phyloP scores from a whole-genome alignment of 169 alveolate genomes.

The Plasmodium gaboni region DNA sequence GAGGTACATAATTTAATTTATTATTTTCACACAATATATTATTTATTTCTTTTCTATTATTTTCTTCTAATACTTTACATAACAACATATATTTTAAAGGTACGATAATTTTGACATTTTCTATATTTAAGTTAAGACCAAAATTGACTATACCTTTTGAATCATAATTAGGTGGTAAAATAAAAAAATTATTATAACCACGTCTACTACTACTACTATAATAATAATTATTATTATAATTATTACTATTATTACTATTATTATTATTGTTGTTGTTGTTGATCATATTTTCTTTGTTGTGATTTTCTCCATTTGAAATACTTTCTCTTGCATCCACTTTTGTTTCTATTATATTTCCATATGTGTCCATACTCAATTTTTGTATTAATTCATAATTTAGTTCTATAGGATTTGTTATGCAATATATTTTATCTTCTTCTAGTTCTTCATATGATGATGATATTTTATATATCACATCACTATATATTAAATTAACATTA shows the following conservation, averaged over 20 bases:
- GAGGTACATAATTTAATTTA: slow-evolving; percentile 88
- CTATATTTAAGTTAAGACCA: slow-evolving; percentile 82
- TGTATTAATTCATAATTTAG: slow-evolving; percentile 69
- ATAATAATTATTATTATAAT: neutral
- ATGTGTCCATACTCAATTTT: slow-evolving; percentile 53
- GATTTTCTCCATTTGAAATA: no score
- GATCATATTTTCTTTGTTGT: no score
- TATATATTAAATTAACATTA: slow-evolving; percentile 51
- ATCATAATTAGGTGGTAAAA: slow-evolving; percentile 52
- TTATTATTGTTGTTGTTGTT: neutral
- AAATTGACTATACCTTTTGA: slow-evolving; percentile 35
- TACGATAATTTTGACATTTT: slow-evolving; percentile 88
- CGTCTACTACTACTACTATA: neutral
- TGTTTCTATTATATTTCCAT: slow-evolving; percentile 60
- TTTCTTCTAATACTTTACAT: slow-evolving; percentile 93
- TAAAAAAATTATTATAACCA: slow-evolving; percentile 22
- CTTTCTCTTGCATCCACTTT: neutral
- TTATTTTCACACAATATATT: slow-evolving; percentile 86
- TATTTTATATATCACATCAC: slow-evolving; percentile 46
- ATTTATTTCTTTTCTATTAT: slow-evolving; percentile 85
- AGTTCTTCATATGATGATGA: slow-evolving; percentile 43
- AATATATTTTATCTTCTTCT: slow-evolving; percentile 42
- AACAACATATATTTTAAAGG: slow-evolving; percentile 92
- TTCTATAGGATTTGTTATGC: slow-evolving; percentile 68
- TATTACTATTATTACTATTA: slow-evolving; percentile 17